Evolutionary conservation across 345 rosid genomes (phyloP).

Genomic region (Erucastrum elatum): DNA sequence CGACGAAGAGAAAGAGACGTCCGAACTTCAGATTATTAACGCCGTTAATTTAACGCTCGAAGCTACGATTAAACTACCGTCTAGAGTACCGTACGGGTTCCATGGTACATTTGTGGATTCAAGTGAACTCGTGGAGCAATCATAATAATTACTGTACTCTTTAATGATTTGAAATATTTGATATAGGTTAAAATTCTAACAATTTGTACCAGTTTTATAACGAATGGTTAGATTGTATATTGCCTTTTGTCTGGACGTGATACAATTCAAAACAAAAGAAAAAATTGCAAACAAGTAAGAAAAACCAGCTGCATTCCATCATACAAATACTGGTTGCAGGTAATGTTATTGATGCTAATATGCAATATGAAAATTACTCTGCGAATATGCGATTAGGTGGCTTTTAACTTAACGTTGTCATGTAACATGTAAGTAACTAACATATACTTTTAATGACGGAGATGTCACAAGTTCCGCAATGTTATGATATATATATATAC

Average conservation of each 20-base stretch:
- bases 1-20: slow-evolving; percentile 69
- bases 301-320: neutral
- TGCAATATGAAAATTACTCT: neutral
- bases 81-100: slow-evolving; percentile 93
- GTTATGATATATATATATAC: neutral
- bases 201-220: neutral
- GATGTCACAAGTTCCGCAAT: neutral
- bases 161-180: neutral
- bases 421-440: neutral
- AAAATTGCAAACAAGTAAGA: no score
- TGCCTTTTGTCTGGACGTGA: neutral
- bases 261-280: no score
- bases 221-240: neutral
- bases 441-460: neutral
- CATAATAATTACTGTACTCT: slow-evolving; percentile 22
- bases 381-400: slow-evolving; percentile 3
- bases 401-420: neutral
- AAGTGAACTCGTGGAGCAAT: slow-evolving; percentile 59
- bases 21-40: slow-evolving; percentile 80
- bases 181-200: slow-evolving; percentile 9
- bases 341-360: neutral
- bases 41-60: slow-evolving; percentile 62
- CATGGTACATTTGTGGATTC: slow-evolving; percentile 87
- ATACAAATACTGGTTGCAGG: neutral
- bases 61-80: slow-evolving; percentile 75